phyloP scores from a whole-genome alignment of 1,284 basidiomycete species.

The Cryptococcus jaspeensis region DNA sequence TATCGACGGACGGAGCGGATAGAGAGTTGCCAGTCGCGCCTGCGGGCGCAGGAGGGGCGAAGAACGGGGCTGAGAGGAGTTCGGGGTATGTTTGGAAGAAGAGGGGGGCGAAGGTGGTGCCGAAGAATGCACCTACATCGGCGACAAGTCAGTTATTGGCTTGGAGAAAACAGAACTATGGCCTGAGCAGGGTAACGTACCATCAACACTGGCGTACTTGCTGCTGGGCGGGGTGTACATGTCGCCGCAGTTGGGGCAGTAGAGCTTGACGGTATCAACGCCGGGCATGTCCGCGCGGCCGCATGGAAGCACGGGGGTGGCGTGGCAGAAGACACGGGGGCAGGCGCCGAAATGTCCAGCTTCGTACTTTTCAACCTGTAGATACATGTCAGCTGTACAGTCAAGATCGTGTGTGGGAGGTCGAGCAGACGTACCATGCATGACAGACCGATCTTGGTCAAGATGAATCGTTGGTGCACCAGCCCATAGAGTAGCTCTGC shows the following conservation, averaged over 20 bases:
- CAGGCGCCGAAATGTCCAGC: conserved; percentile 88
- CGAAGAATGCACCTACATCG: conserved; percentile 88
- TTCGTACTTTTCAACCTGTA: conserved; percentile 93
- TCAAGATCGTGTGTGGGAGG: not conserved
- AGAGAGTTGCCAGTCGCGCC: too few relatives aligned
- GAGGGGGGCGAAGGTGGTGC: conserved; percentile 95
- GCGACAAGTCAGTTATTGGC: not conserved
- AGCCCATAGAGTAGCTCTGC: conserved; percentile 97
- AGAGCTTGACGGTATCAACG: conserved; percentile 97
- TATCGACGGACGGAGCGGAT: conserved; percentile 34
- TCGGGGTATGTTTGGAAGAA: conserved; percentile 98
- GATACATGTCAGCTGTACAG: not conserved
- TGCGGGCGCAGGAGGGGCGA: conserved; percentile 53
- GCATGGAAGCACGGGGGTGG: conserved; percentile 88
- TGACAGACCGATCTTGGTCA: conserved; percentile 88
- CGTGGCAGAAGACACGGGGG: conserved; percentile 91
- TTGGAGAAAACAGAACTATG: not conserved
- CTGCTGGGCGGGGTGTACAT: conserved; percentile 94
- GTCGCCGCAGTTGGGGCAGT: conserved; percentile 97
- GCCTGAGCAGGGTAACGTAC: conserved; percentile 54
- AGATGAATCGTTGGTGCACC: conserved; percentile 95
- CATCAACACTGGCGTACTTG: conserved; percentile 94
- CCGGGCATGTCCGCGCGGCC: conserved; percentile 95
- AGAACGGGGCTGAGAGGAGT: conserved; percentile 82
- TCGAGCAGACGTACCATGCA: conserved; percentile 73